phyloP scores from a whole-genome alignment of 2,329 filamentous ascomycete genomes.

The Cercospora sp. region DNA sequence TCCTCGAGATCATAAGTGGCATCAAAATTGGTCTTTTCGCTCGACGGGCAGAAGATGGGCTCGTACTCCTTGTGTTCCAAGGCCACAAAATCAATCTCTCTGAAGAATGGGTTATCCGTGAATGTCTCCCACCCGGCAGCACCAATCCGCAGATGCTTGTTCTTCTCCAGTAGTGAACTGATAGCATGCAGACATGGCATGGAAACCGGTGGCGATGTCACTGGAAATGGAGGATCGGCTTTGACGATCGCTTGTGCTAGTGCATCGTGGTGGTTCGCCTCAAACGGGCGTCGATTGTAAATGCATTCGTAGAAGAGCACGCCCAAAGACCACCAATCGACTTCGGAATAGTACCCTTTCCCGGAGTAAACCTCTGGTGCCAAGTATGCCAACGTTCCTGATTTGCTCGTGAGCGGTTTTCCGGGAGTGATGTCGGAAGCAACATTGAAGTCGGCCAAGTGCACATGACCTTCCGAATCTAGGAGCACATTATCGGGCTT shows the following conservation, averaged over 20 bases:
- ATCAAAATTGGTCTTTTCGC: conserved; percentile 98
- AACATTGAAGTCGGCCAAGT: conserved; percentile 98
- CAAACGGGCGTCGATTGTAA: conserved; percentile 97
- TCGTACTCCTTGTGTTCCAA: conserved; percentile 85
- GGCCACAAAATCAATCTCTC: conserved; percentile 76
- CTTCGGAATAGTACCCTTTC: conserved; percentile 82
- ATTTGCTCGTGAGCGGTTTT: conserved; percentile 88
- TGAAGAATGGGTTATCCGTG: conserved; percentile 85
- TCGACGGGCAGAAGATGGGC: conserved; percentile 88
- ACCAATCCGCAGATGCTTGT: conserved; percentile 80
- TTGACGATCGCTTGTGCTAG: conserved; percentile 78
- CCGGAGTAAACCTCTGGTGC: conserved; percentile 94
- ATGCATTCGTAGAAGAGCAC: conserved; percentile 99
- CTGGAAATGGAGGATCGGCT: conserved; percentile 81
- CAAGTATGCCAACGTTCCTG: conserved; percentile 91
- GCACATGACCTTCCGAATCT: conserved; percentile 88
- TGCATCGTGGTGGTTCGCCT: conserved; percentile 79
- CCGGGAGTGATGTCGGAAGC: conserved; percentile 87
- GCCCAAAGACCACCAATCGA: conserved; percentile 98
- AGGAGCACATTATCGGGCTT: conserved; percentile 91
- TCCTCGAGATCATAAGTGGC: conserved; percentile 97
- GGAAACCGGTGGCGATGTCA: conserved; percentile 87
- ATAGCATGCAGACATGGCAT: conserved; percentile 88
- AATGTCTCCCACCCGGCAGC: conserved; percentile 79
- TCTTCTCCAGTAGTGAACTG: conserved; percentile 75